phyloP scores from a whole-genome alignment of 1,284 basidiomycete species.

The Meira miltonrushii region DNA sequence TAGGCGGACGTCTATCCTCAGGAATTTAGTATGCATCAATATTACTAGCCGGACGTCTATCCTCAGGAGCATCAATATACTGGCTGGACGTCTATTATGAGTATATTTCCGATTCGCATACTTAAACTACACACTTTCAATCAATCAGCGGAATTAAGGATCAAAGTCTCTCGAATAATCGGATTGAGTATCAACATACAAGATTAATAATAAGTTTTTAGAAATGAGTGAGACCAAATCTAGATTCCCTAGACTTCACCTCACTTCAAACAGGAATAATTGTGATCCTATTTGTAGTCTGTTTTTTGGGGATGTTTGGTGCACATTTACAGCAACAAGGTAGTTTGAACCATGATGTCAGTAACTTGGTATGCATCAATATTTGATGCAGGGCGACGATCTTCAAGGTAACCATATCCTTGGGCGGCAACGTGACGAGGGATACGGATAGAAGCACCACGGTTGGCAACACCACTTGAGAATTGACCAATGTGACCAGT shows the following conservation, averaged over 20 bases:
- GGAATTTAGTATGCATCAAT: conserved; percentile 65
- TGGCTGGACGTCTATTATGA: too few species aligned
- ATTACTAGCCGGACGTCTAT: conserved; percentile 69
- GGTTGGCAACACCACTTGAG: conserved; percentile 92
- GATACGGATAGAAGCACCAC: conserved; percentile 68
- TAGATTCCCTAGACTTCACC: too few species aligned
- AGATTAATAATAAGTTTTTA: too few species aligned
- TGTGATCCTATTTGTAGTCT: not conserved
- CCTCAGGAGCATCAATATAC: too few species aligned
- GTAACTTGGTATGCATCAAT: conserved; percentile 65
- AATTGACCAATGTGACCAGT: conserved; percentile 91
- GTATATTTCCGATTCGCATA: too few species aligned
- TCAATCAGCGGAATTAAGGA: too few species aligned
- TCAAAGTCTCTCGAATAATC: too few species aligned
- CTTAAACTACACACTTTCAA: too few species aligned
- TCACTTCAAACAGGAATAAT: too few species aligned
- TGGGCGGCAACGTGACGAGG: conserved; percentile 85
- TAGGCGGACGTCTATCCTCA: conserved; percentile 62
- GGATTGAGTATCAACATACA: too few species aligned
- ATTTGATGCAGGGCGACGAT: conserved; percentile 69
- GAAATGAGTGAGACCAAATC: too few species aligned
- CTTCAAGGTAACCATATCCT: conserved; percentile 80
- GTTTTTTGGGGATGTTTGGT: not conserved
- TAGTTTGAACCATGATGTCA: conserved; percentile 85
- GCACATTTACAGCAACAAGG: conserved; percentile 50